Base-by-base conservation (phyloP, 768 basidiomycete species). In the Gymnopilus junonius region DNA sequence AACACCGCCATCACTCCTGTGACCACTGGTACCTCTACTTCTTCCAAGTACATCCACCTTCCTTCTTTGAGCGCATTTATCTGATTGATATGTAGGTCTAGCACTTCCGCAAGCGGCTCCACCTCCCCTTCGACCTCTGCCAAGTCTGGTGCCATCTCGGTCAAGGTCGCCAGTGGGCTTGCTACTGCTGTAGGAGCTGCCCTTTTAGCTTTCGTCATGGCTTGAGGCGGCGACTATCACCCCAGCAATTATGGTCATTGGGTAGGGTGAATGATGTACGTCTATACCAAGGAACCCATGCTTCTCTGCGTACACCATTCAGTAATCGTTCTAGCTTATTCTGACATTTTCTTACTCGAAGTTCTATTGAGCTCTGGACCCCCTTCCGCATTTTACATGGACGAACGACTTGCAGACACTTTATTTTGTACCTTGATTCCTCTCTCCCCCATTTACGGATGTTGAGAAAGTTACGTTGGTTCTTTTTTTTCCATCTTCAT, bases 91-190 rank as follows among this genome's bases (percentile, higher is more conserved):
- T 59, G 23, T 21, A 61, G 39, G 31, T n/a, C 50, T 31, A 51
- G 21, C 10, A 23, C 59, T 21, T 20, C 51, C 10, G 23, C 39
- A 17, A n/a, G 39, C 34, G 32, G 45, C 21, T 4, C 42, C 17
- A 8, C 57, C 15, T 11, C 69, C 35, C 45, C 65, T 29, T 54
- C 68, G 31, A 54, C 67, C 32, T 35, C 71, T 5, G 39, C 67
- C 40, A 55, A 71, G 39, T 35, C 65, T n/a, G 34, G 67, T 15
- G 31, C 67, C 29, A n/a, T 69, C 14, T 68, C 70, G 23, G 46
- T 73, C n/a, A 72, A 69, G 37, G 45, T 39, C n/a, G 42, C 34
- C 21, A 31, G 50, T 3, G 63, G 63, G 10, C 42, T 64, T 21
- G 58, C 23, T 8, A 45, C 55, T 32, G 39, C 50, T 40, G 20